Conservation (phyloP, 192 early-diverging fungal genomes). For the Coemansia sp. region DNA sequence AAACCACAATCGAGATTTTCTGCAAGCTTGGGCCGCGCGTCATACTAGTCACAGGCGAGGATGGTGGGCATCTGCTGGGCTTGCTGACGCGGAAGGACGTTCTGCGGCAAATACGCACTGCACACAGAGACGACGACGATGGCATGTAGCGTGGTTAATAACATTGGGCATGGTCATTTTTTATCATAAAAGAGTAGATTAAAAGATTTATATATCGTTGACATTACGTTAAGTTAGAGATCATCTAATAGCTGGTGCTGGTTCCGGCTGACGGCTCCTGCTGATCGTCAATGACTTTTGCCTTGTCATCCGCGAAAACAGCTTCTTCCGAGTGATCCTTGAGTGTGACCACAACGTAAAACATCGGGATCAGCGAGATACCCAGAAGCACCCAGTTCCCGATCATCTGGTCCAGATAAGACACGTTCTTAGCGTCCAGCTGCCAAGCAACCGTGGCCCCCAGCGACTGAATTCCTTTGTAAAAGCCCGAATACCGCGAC, state of each 20-base stretch:
- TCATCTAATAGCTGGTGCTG: no score
- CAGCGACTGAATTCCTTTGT: slow-evolving; percentile 88
- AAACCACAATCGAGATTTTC: slow-evolving; percentile 80
- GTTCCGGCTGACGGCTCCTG: not conserved
- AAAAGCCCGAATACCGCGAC: slow-evolving; percentile 80
- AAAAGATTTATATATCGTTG: no score
- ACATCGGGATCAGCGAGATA: slow-evolving; percentile 57
- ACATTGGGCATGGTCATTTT: not conserved
- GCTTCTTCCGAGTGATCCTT: slow-evolving; percentile 15
- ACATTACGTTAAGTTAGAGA: no score
- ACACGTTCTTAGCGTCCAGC: slow-evolving; percentile 60
- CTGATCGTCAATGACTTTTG: not conserved
- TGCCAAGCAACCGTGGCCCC: slow-evolving; percentile 75
- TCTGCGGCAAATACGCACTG: slow-evolving; percentile 34
- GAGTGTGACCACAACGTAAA: slow-evolving; percentile 24
- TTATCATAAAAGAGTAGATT: not conserved
- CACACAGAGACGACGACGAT: not conserved
- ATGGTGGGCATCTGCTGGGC: slow-evolving; percentile 63
- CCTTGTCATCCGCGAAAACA: not conserved
- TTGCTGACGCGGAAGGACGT: slow-evolving; percentile 80
- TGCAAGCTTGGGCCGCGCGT: slow-evolving; percentile 80
- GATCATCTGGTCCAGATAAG: slow-evolving; percentile 55
- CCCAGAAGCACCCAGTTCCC: slow-evolving; percentile 63
- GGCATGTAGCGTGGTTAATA: no score
- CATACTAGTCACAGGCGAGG: slow-evolving; percentile 67